Evolutionary conservation across 2,329 filamentous ascomycete genomes (phyloP), one percentile per base, ranked within the genome.

Genomic region (Beauveria scarabaeidicola): DNA sequence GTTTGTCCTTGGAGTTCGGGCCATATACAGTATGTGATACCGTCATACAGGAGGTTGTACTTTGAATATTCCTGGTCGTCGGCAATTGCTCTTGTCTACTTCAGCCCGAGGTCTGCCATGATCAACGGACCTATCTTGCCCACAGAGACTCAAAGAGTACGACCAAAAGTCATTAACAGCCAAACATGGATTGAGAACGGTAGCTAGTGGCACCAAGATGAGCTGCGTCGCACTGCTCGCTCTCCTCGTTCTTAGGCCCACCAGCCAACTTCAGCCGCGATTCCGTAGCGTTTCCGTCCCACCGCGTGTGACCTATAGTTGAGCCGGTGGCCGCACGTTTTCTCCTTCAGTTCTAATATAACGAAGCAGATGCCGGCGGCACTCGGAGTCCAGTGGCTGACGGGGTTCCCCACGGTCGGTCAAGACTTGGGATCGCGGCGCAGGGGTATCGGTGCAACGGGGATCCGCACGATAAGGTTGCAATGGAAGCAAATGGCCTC

Each of bases 321-420:
- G 36, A 13, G 36, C n/a, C 38, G 11, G 25, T 52, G 55, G 47
- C 36, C 32, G 47, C 55, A 58, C 55, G 55, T 58, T 58, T 43
- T 36, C 53, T 36, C 13, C 21, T 57, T 27, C 10, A 3, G 11
- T 29, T 21, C 7, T 7, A 7, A 6, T 4, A 40, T 8, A 21
- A 19, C 7, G 19, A 29, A 21, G 29, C 17, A 29, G 25, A 46
- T 55, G 52, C 52, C 52, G 25, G 41, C 41, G 52, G 41, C 27
- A 55, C 27, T 46, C 32, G 52, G 15, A 27, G 17, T 56, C 44
- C 40, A 27, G 27, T 25, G 43, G 21, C 27, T 56, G n/a, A 27
- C 21, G 23, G 43, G 27, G 43, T 56, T 48, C 43, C 53, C 53
- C 53, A 56, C 53, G 53, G n/a, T 56, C 32, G 43, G 53, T 47